Base-by-base conservation (phyloP, 208 protist species). In the Vickermania spadyakhi region DNA sequence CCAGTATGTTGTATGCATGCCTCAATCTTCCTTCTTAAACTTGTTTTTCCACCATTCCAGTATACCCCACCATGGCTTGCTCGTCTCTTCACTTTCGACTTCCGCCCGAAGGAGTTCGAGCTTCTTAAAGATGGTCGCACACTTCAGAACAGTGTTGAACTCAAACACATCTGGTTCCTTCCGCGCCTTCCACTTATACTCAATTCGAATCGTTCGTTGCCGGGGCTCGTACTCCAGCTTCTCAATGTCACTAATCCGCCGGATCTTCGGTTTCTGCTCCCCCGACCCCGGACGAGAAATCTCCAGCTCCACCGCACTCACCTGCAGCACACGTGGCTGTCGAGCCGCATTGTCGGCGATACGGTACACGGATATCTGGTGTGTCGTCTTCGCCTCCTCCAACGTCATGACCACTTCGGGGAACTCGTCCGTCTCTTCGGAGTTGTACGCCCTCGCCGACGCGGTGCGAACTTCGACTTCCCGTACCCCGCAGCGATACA, bases 401-500 rank as follows among this genome's bases (percentile, higher is more conserved):
- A 45, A 18, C 11, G 11, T 45, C 36, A 45, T 45, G 11, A n/a
- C 11, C 11, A 45, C 36, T 7, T 45, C 36, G 11, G 7, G 7
- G 36, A 45, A 7, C 11, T 45, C 36, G 36, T 45, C 36, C 11
- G 36, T 18, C 11, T 45, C 36, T n/a, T 45, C 18, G 18, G 36
- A 18, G 36, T 45, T 45, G 36, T n/a, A 7, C 11, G 18, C 36
- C 36, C 36, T 7, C 36, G 11, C 36, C 11, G 11, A 7, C 36
- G 36, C 18, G 36, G 36, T 45, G 7, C 18, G 36, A n/a, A 91
- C 72, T 21, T 82, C 71, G 36, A 94, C 82, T 56, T 91, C 82
- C 25, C 73, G 73, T 25, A 94, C 88, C 22, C 88, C 88, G 60
- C 89, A 94, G 27, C 88, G 79, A 56, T 80, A 82, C 26, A 91